Conservation (phyloP, 2,329 filamentous ascomycete species). For the Cladosporium sp. region DNA sequence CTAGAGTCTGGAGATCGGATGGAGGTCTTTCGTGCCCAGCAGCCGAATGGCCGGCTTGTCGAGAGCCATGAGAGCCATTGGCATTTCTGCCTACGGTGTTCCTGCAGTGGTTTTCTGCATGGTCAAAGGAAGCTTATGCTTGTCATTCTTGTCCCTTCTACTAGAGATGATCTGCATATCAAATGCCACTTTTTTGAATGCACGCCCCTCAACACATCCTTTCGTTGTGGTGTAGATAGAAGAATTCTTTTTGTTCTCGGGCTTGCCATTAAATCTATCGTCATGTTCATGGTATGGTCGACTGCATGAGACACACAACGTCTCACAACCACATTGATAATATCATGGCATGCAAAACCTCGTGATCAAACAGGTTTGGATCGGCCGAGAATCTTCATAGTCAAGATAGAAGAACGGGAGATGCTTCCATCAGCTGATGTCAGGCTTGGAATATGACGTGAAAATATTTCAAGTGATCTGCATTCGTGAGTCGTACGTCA, state of each 20-base stretch:
- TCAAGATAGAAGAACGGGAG: background rate
- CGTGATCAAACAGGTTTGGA: background rate
- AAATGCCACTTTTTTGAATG: background rate
- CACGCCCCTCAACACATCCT: too few relatives aligned
- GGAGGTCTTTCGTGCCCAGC: background rate
- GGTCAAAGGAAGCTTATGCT: conserved; percentile 13
- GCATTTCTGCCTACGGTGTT: background rate
- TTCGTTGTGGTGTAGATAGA: too few relatives aligned
- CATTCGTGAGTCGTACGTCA: background rate
- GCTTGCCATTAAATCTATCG: too few relatives aligned
- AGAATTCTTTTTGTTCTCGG: too few relatives aligned
- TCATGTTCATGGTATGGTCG: background rate
- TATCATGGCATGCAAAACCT: too few relatives aligned
- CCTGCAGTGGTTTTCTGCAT: conserved; percentile 6
- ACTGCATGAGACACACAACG: background rate
- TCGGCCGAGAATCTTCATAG: too few relatives aligned
- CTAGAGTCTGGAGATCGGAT: conserved; percentile 8
- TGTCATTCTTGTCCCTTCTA: conserved; percentile 1
- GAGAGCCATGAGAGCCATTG: background rate
- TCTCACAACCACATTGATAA: background rate
- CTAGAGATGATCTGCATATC: background rate
- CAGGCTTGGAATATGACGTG: background rate
- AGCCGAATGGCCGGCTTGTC: conserved; percentile 10
- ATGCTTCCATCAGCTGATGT: background rate
- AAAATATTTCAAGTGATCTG: background rate